Base-by-base conservation (phyloP, 73 alveolate genomes). In the Paramecium sonneborni region DNA sequence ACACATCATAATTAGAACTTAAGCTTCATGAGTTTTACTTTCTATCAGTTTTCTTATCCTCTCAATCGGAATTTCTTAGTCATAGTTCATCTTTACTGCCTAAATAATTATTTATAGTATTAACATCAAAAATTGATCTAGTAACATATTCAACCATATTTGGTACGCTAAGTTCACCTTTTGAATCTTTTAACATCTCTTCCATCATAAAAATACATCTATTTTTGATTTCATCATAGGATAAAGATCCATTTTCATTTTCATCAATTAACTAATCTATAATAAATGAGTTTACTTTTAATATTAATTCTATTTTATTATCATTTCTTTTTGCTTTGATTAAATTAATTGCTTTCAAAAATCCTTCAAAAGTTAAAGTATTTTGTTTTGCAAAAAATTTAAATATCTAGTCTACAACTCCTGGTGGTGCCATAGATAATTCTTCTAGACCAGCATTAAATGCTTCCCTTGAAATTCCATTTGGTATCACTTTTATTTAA, bases 391-490 rank as follows among this genome's bases (percentile, higher is more conserved):
- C 90, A 79, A 79, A 79, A 46, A 79, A 79, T 10, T 44, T 43
- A 24, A 79, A 79, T 11, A 79, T 32, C 28, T 79, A 18, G 24
- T 79, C 90, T 10, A 79, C 90, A 41, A 79, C 90, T 18, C 90
- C 90, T 4, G 69, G 55, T 11, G 90, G 90, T 37, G 90, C 90
- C 90, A 79, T 79, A 20, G 90, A 79, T 23, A 79, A 20, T 44
- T 79, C 90, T 18, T 79, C 90, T 46, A 79, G 41, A 24, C 90
- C 90, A 11, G 90, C 90, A 79, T 79, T 79, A 44, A 79, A 79
- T 2, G 90, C 69, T 79, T 79, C 90, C 24, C 30, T 23, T 39
- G 90, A 79, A 10, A 79, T 79, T n/a, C 90, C 90, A 79, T 44
- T 79, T 23, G 90, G 90, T 8, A 79, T 44, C 90, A 79, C 90